phyloP scores from a whole-genome alignment of 2,329 filamentous ascomycete species.

The Phaeosphaeria sp. region DNA sequence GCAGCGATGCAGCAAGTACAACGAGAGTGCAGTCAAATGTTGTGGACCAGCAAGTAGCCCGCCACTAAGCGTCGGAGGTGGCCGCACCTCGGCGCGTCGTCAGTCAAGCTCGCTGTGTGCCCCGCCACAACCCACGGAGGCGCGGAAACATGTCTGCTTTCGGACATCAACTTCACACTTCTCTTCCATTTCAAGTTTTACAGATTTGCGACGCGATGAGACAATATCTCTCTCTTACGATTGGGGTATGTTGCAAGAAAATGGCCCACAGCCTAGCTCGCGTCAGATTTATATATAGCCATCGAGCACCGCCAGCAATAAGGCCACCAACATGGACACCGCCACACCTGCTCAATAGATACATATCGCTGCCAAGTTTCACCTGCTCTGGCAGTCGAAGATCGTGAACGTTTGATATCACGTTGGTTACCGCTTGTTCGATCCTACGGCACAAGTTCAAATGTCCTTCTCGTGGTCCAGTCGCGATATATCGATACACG shows the following conservation, averaged over 20 bases:
- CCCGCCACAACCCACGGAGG: neutral
- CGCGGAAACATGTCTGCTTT: neutral
- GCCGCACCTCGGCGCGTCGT: constrained; percentile 16
- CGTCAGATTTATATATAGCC: neutral
- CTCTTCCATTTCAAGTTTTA: neutral
- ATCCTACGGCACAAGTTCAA: neutral
- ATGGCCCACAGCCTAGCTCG: neutral
- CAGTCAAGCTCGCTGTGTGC: neutral
- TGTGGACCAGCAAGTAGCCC: neutral
- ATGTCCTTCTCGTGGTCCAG: neutral
- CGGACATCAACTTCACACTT: neutral
- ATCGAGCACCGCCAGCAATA: neutral
- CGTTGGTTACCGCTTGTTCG: too few relatives aligned
- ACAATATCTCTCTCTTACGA: neutral
- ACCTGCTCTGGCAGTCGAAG: neutral
- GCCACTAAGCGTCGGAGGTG: constrained; percentile 28
- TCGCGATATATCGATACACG: neutral
- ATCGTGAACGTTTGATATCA: neutral
- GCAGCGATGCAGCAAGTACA: neutral
- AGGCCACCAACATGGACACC: neutral
- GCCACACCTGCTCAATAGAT: neutral
- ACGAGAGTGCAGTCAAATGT: neutral
- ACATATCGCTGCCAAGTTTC: neutral
- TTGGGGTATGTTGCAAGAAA: neutral
- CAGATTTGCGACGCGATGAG: neutral